phyloP scores from a whole-genome alignment of 2,329 filamentous ascomycete genomes.

The Exophiala spinifera region DNA sequence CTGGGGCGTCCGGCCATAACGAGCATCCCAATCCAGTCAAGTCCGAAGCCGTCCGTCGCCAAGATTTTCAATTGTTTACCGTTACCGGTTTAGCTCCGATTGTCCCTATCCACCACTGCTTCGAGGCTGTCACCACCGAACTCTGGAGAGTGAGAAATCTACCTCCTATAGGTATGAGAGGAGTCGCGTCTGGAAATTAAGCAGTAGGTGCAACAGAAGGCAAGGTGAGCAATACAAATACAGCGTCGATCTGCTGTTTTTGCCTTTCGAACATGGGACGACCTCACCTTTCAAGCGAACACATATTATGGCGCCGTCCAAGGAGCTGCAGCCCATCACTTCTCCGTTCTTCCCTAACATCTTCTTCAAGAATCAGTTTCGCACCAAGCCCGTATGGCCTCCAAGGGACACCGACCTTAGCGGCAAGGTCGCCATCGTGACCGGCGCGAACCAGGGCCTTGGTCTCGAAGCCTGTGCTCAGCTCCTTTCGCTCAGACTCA shows the following conservation, averaged over 20 bases:
- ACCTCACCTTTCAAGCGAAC: neutral
- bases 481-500: slow-evolving; percentile 40
- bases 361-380: slow-evolving; percentile 29
- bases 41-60: too few relatives aligned
- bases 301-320: slow-evolving; percentile 27
- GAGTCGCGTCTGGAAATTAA: too few relatives aligned
- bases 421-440: slow-evolving; percentile 47
- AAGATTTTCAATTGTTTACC: too few relatives aligned
- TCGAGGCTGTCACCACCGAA: too few relatives aligned
- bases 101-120: too few relatives aligned
- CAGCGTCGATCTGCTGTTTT: neutral
- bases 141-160: too few relatives aligned
- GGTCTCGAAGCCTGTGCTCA: slow-evolving; percentile 46
- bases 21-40: too few relatives aligned
- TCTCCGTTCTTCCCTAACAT: slow-evolving; percentile 17
- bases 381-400: slow-evolving; percentile 21
- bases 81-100: too few relatives aligned
- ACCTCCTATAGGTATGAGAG: too few relatives aligned
- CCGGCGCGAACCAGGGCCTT: slow-evolving; percentile 50
- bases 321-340: slow-evolving; percentile 27
- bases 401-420: slow-evolving; percentile 28
- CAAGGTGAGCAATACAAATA: too few relatives aligned
- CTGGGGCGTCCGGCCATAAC: too few relatives aligned
- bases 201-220: too few relatives aligned
- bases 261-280: neutral